Percentiles rank a stretch among this genome's conserved stretches.
These are phyloP conservation scores for Coemansia interrupta DNA, from an alignment of 192 early-diverging fungal genomes.

Conservation along the genomic window DNA sequence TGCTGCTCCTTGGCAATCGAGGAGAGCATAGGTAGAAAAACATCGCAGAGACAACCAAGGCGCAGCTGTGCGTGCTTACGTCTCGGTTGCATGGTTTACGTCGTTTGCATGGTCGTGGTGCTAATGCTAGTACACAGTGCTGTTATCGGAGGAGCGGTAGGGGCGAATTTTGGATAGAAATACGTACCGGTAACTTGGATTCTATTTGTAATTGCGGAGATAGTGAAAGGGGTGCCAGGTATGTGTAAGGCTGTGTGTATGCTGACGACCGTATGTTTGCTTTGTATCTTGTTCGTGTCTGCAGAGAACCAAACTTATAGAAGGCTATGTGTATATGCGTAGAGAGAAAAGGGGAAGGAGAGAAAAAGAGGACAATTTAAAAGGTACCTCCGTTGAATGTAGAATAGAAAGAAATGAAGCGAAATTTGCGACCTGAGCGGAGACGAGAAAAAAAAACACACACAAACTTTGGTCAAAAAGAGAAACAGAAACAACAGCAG, in stretches of 20 bases:
- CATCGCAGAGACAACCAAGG: too few relatives aligned
- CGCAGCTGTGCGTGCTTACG: too few relatives aligned
- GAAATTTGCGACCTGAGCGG: too few relatives aligned
- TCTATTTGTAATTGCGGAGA: constrained; percentile 10
- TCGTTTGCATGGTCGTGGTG: not conserved
- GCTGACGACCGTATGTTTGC: not conserved
- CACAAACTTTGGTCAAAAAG: too few relatives aligned
- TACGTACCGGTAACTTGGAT: constrained; percentile 15
- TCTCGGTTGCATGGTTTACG: too few relatives aligned
- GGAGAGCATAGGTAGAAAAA: too few relatives aligned
- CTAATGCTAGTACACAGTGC: not conserved
- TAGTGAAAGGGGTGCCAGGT: not conserved
- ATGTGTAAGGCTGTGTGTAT: not conserved
- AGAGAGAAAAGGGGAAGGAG: not conserved
- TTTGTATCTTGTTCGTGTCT: not conserved
- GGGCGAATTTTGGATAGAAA: not conserved
- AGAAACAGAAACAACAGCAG: too few relatives aligned
- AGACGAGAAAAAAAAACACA: too few relatives aligned
- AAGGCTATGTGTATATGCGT: constrained; percentile 3
- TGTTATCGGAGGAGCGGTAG: not conserved
- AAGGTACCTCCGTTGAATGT: not conserved
- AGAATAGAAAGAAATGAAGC: too few relatives aligned
- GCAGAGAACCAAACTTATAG: not conserved
- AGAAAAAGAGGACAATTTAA: not conserved
- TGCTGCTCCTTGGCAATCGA: too few relatives aligned